Base-by-base conservation (phyloP, 2,329 filamentous ascomycete species). In the Pseudopyricularia javanii region DNA sequence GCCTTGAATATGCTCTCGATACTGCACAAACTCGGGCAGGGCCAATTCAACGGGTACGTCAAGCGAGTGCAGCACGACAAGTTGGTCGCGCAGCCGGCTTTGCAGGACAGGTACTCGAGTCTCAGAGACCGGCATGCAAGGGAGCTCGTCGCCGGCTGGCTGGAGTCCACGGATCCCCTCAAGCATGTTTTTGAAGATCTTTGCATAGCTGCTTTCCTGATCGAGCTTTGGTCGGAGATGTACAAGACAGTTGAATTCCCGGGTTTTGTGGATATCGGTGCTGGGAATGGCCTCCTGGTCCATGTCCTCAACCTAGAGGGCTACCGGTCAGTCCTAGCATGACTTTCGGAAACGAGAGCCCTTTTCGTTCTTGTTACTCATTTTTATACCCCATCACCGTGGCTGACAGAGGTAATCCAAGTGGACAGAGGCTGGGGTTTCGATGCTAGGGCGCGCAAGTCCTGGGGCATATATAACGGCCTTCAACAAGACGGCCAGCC, bases 161-260 rank as follows among this genome's bases (percentile, higher is more conserved):
- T 82, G 14, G 93, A 97, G 70, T 78, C 78, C 51, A 97, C 91
- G 0, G 90, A 95, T 63, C 88, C 91, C 0, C 74, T 74, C 15
- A 98, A 97, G 66, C 91, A 97, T 63, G 89, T 97, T 3, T 97
- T 96, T 66, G 93, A 98, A 64, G 91, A 97, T 63, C 70, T 98
- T 20, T 79, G 82, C 4, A 96, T 98, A 56, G 87, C 91, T 0
- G 87, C 91, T 0, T 98, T 96, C 61, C 72, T 97, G 51, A 88
- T 97, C 26, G 91, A 96, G 70, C 71, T 97, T 2, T 98, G 93
- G 93, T 70, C 72, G 12, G 81, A 85, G 54, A 91, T 95, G 83
- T 97, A 97, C 64, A 63, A 60, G 35, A 64, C 63, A 43, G 54
- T 49, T 0, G 56, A 59, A 0, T 96, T 95, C 60, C 88, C 89